These are phyloP conservation scores for Lactarius psammicola DNA, from an alignment of 768 basidiomycete genomes.

Conservation along the genomic window DNA sequence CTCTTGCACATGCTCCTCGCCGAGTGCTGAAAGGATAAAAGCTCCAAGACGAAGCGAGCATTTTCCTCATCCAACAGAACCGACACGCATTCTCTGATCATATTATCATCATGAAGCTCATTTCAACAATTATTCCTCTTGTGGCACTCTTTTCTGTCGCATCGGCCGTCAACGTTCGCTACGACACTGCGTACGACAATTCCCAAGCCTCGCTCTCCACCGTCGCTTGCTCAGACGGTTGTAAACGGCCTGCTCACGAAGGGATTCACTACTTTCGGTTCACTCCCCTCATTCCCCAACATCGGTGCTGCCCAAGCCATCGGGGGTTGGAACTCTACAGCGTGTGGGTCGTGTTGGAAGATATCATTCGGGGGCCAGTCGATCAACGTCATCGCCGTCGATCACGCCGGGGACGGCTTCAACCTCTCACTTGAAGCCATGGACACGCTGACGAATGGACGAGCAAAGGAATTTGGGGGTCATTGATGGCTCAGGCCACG, in stretches of 20 bases:
- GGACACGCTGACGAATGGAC: slow-evolving; percentile 40
- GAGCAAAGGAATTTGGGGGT: slow-evolving; percentile 49
- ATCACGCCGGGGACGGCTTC: slow-evolving; percentile 36
- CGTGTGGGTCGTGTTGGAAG: slow-evolving; percentile 40
- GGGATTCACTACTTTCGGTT: slow-evolving; percentile 37
- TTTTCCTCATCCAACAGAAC: not conserved
- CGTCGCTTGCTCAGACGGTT: slow-evolving; percentile 39
- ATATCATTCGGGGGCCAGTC: slow-evolving; percentile 33
- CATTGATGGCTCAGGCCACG: slow-evolving; percentile 43
- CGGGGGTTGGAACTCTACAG: slow-evolving; percentile 33
- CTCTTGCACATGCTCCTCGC: too few relatives aligned
- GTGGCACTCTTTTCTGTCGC: slow-evolving; percentile 18
- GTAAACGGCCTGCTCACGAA: slow-evolving; percentile 34
- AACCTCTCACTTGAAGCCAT: slow-evolving; percentile 39
- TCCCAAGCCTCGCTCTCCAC: slow-evolving; percentile 23
- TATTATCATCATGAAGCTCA: slow-evolving; percentile 33
- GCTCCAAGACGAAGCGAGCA: not conserved
- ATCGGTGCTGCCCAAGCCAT: too few relatives aligned
- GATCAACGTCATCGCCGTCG: slow-evolving; percentile 36
- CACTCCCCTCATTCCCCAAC: too few relatives aligned
- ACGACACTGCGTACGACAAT: slow-evolving; percentile 37
- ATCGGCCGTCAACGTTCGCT: slow-evolving; percentile 30
- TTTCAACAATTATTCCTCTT: slow-evolving; percentile 29
- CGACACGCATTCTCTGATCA: not conserved
- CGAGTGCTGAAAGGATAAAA: not conserved